Conservation (phyloP, 257 asterid species). For the Lycium ferocissimum region DNA sequence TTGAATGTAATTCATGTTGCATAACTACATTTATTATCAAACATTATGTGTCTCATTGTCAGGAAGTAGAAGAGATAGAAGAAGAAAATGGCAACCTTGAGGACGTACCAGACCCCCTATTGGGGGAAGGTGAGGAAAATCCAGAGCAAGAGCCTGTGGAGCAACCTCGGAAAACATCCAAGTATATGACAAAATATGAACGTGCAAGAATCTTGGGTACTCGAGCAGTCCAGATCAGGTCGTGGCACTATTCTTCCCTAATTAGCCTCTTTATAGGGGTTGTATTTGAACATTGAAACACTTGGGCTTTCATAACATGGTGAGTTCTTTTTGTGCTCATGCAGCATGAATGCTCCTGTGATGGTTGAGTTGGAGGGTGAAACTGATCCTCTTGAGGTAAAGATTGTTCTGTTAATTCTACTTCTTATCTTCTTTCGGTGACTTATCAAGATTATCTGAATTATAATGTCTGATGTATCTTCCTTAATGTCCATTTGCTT, state of each 20-base stretch:
- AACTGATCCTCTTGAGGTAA: conserved; percentile 86
- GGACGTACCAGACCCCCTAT: conserved; percentile 56
- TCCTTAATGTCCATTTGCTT: conserved; percentile 21
- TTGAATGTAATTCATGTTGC: not conserved
- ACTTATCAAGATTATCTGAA: not conserved
- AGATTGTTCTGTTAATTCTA: not conserved
- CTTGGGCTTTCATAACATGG: not conserved
- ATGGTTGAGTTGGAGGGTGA: conserved; percentile 97
- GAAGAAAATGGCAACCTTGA: conserved; percentile 59
- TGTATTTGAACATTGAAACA: not conserved
- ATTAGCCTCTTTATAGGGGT: not conserved
- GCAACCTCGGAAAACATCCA: conserved; percentile 80
- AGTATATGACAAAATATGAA: conserved; percentile 92
- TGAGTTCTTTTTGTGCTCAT: not conserved
- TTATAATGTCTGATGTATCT: not conserved
- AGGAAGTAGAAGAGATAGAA: conserved; percentile 84
- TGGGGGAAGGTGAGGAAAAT: conserved; percentile 74
- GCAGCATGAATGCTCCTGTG: conserved; percentile 91
- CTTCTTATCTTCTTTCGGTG: not conserved
- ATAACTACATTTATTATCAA: not conserved
- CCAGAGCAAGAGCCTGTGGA: conserved; percentile 61
- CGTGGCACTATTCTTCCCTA: not conserved
- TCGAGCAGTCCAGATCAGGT: conserved; percentile 76
- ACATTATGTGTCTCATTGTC: conserved; percentile 26
- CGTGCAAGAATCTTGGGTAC: conserved; percentile 92